A percentile compares a stretch with the other conserved stretches of the same genome.
Conservation (phyloP, 164 flowering plant genomes). For the Annona squamosa region DNA sequence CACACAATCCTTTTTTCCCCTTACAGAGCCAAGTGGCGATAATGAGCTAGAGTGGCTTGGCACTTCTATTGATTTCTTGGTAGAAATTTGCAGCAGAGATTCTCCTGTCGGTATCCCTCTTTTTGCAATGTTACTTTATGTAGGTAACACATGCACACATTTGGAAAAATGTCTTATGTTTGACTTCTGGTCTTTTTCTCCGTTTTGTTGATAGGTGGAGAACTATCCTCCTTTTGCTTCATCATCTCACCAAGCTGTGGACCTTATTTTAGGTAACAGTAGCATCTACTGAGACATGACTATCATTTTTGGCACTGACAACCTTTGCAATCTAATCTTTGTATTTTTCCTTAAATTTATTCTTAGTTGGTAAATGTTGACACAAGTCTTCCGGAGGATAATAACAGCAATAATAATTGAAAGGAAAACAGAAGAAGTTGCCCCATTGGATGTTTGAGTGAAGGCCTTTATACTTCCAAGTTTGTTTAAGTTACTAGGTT, state of each 20-base stretch:
- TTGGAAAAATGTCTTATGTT: not conserved
- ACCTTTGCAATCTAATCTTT: not conserved
- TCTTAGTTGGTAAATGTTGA: not conserved
- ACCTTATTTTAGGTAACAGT: constrained; percentile 70
- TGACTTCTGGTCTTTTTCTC: not conserved
- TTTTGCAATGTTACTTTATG: not conserved
- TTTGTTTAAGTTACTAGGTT: too few species aligned
- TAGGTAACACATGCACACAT: not conserved
- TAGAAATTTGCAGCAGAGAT: constrained; percentile 58
- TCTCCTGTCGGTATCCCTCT: constrained; percentile 17
- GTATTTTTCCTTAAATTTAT: not conserved
- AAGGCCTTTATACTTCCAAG: not conserved
- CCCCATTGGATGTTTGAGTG: not conserved
- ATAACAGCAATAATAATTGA: too few species aligned
- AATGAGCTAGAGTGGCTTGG: constrained; percentile 62
- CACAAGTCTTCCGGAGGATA: not conserved
- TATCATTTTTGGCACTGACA: not conserved
- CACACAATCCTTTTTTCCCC: not conserved
- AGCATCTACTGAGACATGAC: not conserved
- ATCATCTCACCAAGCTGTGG: constrained; percentile 88
- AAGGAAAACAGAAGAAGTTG: not conserved
- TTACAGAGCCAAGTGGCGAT: constrained; percentile 37
- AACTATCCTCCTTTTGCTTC: constrained; percentile 36
- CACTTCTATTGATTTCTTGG: constrained; percentile 71
- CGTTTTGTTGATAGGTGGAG: constrained; percentile 32